Percentiles rank a stretch among this genome's conserved stretches.
These are phyloP conservation scores for Ganoderma multipileum DNA, from an alignment of 1,284 basidiomycete genomes.

Conservation along the genomic window DNA sequence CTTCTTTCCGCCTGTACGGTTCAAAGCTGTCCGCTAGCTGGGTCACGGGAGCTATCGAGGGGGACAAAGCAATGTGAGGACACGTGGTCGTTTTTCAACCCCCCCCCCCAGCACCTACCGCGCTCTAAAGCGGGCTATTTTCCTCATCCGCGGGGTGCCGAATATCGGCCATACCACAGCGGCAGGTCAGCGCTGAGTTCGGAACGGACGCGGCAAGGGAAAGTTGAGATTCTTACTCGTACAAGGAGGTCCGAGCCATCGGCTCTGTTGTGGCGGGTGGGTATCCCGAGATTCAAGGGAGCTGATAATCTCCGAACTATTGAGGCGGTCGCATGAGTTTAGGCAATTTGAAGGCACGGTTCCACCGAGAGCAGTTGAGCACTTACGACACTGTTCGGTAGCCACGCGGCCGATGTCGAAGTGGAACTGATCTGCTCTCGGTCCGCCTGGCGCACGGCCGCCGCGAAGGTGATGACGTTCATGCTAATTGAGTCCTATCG, in stretches of 20 bases:
- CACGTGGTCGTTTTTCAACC: background rate
- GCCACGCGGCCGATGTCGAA: background rate
- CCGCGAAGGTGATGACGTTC: background rate
- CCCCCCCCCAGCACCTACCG: background rate
- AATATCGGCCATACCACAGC: background rate
- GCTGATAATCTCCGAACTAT: background rate
- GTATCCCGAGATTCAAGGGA: background rate
- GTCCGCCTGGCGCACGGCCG: background rate
- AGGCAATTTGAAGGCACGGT: background rate
- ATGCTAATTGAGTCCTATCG: background rate
- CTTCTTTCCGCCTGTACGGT: background rate
- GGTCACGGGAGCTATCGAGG: background rate
- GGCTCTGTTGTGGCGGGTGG: background rate
- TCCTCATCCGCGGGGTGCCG: background rate
- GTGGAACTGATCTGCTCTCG: background rate
- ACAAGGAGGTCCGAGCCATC: background rate
- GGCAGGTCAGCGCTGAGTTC: background rate
- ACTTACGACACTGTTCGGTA: background rate
- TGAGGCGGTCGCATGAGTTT: background rate
- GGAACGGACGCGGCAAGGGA: too few relatives aligned
- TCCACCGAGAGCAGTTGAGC: background rate
- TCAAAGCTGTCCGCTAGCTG: background rate
- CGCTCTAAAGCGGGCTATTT: background rate
- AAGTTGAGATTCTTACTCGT: background rate
- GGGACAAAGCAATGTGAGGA: background rate